Evolutionary conservation across 2,329 filamentous ascomycete species (phyloP), one percentile per base, ranked within the genome.

Genomic region (Ambrosiella cleistominuta): DNA sequence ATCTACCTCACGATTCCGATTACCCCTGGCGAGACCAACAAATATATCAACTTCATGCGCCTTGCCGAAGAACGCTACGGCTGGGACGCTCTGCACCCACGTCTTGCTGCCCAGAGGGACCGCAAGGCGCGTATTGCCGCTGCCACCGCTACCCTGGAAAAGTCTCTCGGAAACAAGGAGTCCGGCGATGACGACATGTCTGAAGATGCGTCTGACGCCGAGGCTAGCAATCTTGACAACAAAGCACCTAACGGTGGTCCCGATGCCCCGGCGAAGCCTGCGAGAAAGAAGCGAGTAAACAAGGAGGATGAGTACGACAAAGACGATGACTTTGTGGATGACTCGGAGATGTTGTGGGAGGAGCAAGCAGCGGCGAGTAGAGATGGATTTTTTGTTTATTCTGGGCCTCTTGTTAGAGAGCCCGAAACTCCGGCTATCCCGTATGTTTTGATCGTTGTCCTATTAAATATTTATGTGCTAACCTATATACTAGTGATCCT

Each of bases 301-400:
- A 83, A 85, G 67, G 81, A 89, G 68, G 85, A 94, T 69, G 83
- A 90, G 65, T 90, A 90, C 65, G 86, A 91, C 66, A 84, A 86
- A 65, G 83, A 86, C 53, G 86, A 90, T 65, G 86, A 85, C 57
- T 91, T 91, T 70, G 81, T 91, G 58, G 93, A 98, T 66, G 93
- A 98, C 67, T 94, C 89, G 1, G 93, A 98, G 68, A 70, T 96
- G 66, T 77, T 94, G 0, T 97, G 91, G 91, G 88, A 97, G 70
- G 88, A 95, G 66, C 87, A 95, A 67, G 91, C 91, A 6, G 89
- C 91, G 3, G 90, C 93, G 52, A 91, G 88, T 63, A 88, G 91
- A 64, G 93, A 97, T 67, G 93, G 93, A 1, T 98, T 97, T 73
- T 98, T 97, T 68, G 93, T 98, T 1, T 98, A 96, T 70, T 94